Conservation (phyloP, 805 yeast genomes). For the Cyberlindnera euphorbiiphila region DNA sequence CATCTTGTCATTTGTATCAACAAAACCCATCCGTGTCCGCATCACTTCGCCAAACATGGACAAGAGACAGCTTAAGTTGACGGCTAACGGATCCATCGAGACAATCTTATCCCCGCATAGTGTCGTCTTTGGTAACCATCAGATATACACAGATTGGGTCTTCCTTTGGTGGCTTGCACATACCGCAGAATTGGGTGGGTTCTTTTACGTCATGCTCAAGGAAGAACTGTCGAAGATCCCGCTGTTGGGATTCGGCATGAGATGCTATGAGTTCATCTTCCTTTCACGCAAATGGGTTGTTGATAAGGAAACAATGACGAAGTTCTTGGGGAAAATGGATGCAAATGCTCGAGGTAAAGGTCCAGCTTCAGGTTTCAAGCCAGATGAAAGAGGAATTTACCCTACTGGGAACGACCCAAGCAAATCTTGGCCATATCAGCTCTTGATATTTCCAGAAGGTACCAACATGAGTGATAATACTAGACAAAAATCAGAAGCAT, state of each 20-base stretch:
- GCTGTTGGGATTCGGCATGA: constrained; percentile 83
- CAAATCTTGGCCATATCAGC: constrained; percentile 56
- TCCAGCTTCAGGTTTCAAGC: constrained; percentile 38
- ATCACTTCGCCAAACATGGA: constrained; percentile 42
- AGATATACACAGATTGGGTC: constrained; percentile 92
- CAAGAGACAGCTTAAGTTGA: constrained; percentile 8
- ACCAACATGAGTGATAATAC: constrained; percentile 77
- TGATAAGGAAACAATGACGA: constrained; percentile 59
- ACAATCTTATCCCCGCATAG: constrained; percentile 45
- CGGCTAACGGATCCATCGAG: constrained; percentile 13
- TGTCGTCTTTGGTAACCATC: constrained; percentile 83
- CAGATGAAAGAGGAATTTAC: constrained; percentile 29
- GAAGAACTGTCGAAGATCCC: constrained; percentile 70
- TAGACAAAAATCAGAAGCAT: constrained; percentile 50
- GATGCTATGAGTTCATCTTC: constrained; percentile 69
- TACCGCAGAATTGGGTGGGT: constrained; percentile 59
- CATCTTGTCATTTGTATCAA: constrained; percentile 43
- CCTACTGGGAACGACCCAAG: constrained; percentile 21
- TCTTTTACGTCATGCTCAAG: constrained; percentile 71
- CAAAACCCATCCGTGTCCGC: constrained; percentile 43
- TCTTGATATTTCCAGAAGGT: constrained; percentile 90
- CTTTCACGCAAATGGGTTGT: constrained; percentile 81
- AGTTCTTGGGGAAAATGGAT: constrained; percentile 53
- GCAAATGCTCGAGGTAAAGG: constrained; percentile 58
- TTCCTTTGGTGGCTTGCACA: constrained; percentile 84